These are phyloP conservation scores for Lobosporangium transversale DNA, from an alignment of 192 early-diverging fungal genomes.

Conservation along the genomic window DNA sequence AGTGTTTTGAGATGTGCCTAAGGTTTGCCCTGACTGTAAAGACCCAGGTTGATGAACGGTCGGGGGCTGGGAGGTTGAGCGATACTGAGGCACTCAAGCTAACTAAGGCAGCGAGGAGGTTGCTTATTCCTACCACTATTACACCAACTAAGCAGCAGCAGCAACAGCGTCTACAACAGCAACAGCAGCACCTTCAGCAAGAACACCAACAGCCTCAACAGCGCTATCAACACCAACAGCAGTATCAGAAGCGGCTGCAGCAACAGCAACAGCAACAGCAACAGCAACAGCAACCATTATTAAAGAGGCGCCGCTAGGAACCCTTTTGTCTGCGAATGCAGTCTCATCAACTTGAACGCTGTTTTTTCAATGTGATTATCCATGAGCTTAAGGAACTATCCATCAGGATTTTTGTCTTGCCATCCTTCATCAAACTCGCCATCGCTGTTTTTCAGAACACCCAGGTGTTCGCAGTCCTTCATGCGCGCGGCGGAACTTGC, in stretches of 20 bases:
- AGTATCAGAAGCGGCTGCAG: no score
- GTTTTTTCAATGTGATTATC: no score
- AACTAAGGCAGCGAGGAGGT: constrained; percentile 21
- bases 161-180: neutral
- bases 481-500: no score
- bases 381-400: no score
- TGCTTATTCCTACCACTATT: constrained; percentile 15
- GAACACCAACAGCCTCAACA: neutral
- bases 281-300: neutral
- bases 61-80: constrained; percentile 11
- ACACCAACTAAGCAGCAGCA: constrained; percentile 11
- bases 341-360: no score
- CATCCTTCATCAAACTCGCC: no score
- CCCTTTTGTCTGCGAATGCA: no score
- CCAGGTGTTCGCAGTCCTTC: no score
- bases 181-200: neutral
- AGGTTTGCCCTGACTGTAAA: constrained; percentile 23
- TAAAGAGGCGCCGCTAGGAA: neutral
- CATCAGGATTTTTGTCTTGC: no score
- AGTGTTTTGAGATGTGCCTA: constrained; percentile 35
- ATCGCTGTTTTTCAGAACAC: no score
- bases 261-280: neutral
- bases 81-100: constrained; percentile 21
- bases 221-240: neutral
- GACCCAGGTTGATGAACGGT: constrained; percentile 14